Conservation (phyloP, 2,329 filamentous ascomycete genomes). For the Pleurostoma richardsiae region DNA sequence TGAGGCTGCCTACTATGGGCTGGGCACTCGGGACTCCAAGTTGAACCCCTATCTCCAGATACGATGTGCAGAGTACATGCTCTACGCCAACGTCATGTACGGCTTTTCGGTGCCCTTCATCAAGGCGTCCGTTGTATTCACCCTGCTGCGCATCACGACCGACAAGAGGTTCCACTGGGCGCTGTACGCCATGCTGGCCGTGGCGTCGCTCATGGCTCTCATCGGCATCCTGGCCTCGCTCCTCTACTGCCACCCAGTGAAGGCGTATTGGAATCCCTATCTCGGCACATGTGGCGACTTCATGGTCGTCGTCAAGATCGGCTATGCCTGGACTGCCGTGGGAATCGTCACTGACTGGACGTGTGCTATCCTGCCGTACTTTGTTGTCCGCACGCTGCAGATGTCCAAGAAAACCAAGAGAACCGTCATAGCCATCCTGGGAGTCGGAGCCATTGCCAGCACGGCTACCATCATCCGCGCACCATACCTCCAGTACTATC, state of each 20-base stretch:
- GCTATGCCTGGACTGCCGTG: too few species aligned
- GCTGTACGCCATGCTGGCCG: slow-evolving; percentile 7
- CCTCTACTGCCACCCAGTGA: slow-evolving; percentile 11
- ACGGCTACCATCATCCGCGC: too few species aligned
- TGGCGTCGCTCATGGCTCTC: slow-evolving; percentile 8
- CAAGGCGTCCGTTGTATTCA: slow-evolving; percentile 10
- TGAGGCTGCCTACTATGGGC: too few species aligned
- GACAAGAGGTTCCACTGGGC: slow-evolving; percentile 2
- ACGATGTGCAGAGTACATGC: slow-evolving; percentile 5
- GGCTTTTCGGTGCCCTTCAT: slow-evolving; percentile 10
- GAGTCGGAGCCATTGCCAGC: too few species aligned
- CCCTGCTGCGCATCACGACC: slow-evolving; percentile 9
- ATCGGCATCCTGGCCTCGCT: slow-evolving; percentile 10
- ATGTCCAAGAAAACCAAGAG: too few species aligned
- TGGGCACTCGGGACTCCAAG: too few species aligned
- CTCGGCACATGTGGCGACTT: slow-evolving; percentile 9
- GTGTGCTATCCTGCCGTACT: too few species aligned
- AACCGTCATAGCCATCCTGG: too few species aligned
- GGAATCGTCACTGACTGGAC: too few species aligned
- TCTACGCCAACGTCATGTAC: slow-evolving; percentile 11
- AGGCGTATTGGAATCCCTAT: slow-evolving; percentile 11
- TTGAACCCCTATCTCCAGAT: too few species aligned
- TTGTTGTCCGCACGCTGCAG: too few species aligned
- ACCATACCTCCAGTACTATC: too few species aligned
- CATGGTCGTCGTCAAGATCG: slow-evolving; percentile 2